Evolutionary conservation across 768 basidiomycete species (phyloP), one percentile per base, ranked within the genome.

Genomic region (Lactarius trivialis): DNA sequence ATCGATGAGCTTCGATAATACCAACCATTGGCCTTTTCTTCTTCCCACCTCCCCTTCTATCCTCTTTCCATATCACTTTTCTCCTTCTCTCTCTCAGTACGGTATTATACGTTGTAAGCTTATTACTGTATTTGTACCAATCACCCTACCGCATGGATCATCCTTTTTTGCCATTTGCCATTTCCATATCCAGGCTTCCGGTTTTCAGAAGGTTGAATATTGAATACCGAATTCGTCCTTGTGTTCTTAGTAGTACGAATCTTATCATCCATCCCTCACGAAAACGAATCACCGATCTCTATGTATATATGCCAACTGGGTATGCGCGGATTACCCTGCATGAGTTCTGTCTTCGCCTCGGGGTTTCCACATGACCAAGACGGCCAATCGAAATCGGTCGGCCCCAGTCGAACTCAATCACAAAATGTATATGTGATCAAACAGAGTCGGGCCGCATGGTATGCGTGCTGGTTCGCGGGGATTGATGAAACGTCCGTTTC

Each of bases 41-140:
- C n/a, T n/a, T n/a, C n/a, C n/a, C n/a, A n/a, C n/a, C n/a, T n/a
- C n/a, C n/a, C 12, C 4, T 24, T 48, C n/a, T 14, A 3, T 48
- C 21, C 45, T 5, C 21, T 48, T 21, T 21, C 39, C 45, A 45
- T 45, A 11, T 21, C 24, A 0, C 12, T 24, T 48, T 48, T 24
- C 14, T 21, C 21, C 12, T 14, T 32, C 28, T 15, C 17, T 9
- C 33, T 49, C 28, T 39, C 17, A 39, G 43, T 52, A 26, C 4
- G 17, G 7, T 53, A 54, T 54, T 36, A n/a, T 30, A 58, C 45
- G 43, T 0, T 64, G 60, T 55, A 70, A 68, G 14, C 60, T 59
- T n/a, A 62, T 57, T 37, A 36, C 39, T 26, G 62, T 56, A 45
- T 64, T 61, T 36, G 56, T 60, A 55, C 58, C 28, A 50, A n/a